These are phyloP conservation scores for Nothophoma quercina DNA, from an alignment of 2,329 filamentous ascomycete species.

Conservation along the genomic window DNA sequence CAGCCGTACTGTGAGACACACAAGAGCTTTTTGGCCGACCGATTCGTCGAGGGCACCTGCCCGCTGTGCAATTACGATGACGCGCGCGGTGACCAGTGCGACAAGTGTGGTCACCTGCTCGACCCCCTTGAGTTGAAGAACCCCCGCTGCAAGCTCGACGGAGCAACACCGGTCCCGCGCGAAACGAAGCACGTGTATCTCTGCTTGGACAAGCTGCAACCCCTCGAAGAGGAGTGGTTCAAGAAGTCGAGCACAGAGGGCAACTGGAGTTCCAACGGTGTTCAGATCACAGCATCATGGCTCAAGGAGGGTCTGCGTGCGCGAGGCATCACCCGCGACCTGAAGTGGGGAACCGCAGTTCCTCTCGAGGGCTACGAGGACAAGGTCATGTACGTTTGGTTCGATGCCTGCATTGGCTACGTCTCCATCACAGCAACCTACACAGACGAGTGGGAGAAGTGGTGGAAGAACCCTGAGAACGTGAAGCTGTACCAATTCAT, in stretches of 20 bases:
- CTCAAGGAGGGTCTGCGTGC: conserved; percentile 83
- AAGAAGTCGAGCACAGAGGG: conserved; percentile 75
- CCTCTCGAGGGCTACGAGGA: conserved; percentile 69
- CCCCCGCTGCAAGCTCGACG: conserved; percentile 90
- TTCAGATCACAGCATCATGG: conserved; percentile 81
- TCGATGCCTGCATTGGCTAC: conserved; percentile 93
- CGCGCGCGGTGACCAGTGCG: conserved; percentile 62
- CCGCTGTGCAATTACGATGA: conserved; percentile 69
- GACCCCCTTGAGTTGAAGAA: conserved; percentile 58
- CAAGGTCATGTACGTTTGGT: conserved; percentile 92
- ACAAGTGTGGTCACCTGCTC: conserved; percentile 58
- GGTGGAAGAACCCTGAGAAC: conserved; percentile 91
- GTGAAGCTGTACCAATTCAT: conserved; percentile 91
- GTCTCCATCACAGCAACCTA: conserved; percentile 94
- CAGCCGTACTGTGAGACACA: conserved; percentile 89
- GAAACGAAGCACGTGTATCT: conserved; percentile 92
- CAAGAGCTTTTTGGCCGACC: conserved; percentile 53
- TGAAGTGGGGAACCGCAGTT: conserved; percentile 83
- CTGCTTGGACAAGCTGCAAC: conserved; percentile 82
- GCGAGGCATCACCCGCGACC: conserved; percentile 88
- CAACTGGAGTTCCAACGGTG: conserved; percentile 77
- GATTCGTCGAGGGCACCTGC: conserved; percentile 83
- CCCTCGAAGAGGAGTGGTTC: conserved; percentile 79
- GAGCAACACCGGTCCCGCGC: conserved; percentile 77
- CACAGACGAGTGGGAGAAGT: conserved; percentile 87